phyloP scores from a whole-genome alignment of 1,284 basidiomycete genomes.

The Macrocybe sp. region DNA sequence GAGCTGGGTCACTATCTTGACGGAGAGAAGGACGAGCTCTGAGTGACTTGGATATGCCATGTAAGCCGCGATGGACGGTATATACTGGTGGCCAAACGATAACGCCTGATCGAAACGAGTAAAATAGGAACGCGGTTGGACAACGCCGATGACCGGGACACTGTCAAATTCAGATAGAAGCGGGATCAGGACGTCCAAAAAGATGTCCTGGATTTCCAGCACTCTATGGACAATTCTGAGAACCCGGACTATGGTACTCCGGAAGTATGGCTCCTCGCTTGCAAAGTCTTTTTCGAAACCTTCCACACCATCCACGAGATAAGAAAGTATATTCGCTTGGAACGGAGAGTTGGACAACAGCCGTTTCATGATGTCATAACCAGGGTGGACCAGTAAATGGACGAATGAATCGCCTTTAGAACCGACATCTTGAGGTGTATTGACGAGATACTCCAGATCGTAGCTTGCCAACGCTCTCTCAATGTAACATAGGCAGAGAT shows the following conservation, averaged over 20 bases:
- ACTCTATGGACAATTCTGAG: conserved; percentile 82
- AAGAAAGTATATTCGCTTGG: conserved; percentile 69
- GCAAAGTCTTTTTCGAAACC: conserved; percentile 71
- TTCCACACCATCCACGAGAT: conserved; percentile 73
- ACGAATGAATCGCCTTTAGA: conserved; percentile 48
- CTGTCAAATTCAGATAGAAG: conserved; percentile 65
- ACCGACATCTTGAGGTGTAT: conserved; percentile 42
- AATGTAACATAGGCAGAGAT: conserved; percentile 80
- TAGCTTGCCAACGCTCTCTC: conserved; percentile 82
- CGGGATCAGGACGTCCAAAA: conserved; percentile 86
- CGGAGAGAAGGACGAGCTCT: conserved; percentile 73
- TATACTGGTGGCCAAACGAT: conserved; percentile 70
- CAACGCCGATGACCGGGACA: conserved; percentile 44
- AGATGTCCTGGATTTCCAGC: conserved; percentile 84
- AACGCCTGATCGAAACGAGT: conserved; percentile 78
- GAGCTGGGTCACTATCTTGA: conserved; percentile 77
- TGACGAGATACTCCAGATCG: conserved; percentile 66
- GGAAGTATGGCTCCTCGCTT: conserved; percentile 67
- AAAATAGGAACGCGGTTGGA: conserved; percentile 65
- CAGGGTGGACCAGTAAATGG: conserved; percentile 73
- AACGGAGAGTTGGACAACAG: conserved; percentile 72
- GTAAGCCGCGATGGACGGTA: conserved; percentile 83
- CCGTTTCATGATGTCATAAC: conserved; percentile 82
- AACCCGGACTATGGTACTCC: conserved; percentile 72
- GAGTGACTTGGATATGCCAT: conserved; percentile 69